Evolutionary conservation across 1,284 basidiomycete genomes (phyloP), one percentile per base, ranked within the genome.

Genomic region (Fomitopsis schrenkii): DNA sequence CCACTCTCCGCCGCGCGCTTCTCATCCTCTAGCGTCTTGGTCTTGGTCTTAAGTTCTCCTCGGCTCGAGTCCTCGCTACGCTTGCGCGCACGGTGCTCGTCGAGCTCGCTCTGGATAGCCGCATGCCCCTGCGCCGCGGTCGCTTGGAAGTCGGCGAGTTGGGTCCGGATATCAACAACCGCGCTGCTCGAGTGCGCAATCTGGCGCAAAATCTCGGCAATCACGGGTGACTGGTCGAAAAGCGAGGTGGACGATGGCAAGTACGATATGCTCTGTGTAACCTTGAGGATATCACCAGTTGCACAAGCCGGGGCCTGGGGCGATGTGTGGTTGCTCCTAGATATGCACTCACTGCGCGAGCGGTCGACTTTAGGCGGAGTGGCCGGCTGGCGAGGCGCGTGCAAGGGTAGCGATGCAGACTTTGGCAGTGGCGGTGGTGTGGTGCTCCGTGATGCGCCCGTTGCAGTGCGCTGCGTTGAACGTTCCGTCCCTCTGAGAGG

Each of bases 11-110:
- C 93, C 53, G 80, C 79, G 44, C 96, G 87, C 75, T 92, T 94
- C 62, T 87, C 81, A 70, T 98, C 96, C 68, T 98, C 96, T 7
- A 97, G 80, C 0, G 80, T 75, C 75, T 96, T 96, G 57, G 91
- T 92, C 58, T 88, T 86, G 22, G 83, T 74, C 73, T 95, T 96
- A 60, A 94, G 78, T 71, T 97, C 94, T 33, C 83, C 76, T 59
- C 93, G 85, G 30, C 85, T 83, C 2, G 80, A 80, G 68, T 98
- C 97, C 71, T 98, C 96, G 64, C 89, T 85, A 55, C 89, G 89
- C 73, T 95, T 95, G 62, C 84, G 83, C 58, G 83, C 84, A 19
- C 95, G 85, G 55, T 91, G 84, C 26, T 85, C 81, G 36, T 90
- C 88, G 42, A 98, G 80, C 67, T 94, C 89, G 6, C 75, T 74